Conservation (phyloP, 257 asterid genomes). For the Solanum dulcamara region DNA sequence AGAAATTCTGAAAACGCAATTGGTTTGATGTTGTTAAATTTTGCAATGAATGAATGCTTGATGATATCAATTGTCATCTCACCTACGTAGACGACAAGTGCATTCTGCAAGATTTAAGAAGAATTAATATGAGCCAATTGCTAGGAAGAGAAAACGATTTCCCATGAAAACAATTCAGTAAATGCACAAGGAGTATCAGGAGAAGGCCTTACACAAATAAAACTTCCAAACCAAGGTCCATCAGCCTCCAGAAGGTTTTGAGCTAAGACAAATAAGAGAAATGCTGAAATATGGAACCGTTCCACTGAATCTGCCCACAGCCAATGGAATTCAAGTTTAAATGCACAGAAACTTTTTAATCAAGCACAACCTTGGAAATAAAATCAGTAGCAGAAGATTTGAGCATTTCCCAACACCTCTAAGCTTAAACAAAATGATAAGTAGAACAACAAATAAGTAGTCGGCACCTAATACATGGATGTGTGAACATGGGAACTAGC, state of each 20-base stretch:
- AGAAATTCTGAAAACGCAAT: constrained; percentile 82
- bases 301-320: constrained; percentile 71
- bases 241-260: constrained; percentile 91
- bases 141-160: not conserved
- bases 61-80: constrained; percentile 86
- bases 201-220: constrained; percentile 47
- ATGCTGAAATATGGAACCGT: constrained; percentile 92
- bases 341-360: not conserved
- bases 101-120: constrained; percentile 60
- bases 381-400: not conserved
- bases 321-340: constrained; percentile 3
- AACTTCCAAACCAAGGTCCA: constrained; percentile 91
- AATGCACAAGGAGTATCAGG: not conserved
- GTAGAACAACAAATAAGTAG: not conserved
- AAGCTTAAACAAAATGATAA: not conserved
- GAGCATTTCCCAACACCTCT: not conserved
- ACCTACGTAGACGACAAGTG: constrained; percentile 62
- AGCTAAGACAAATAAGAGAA: constrained; percentile 89
- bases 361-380: not conserved
- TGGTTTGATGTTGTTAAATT: constrained; percentile 91
- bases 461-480: not conserved
- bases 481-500: not conserved
- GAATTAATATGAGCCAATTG: not conserved
- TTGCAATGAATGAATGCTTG: constrained; percentile 91
- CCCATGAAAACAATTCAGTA: not conserved